Evolutionary conservation across 305 asterid species (phyloP).

Genomic region (Solanum chacoense): DNA sequence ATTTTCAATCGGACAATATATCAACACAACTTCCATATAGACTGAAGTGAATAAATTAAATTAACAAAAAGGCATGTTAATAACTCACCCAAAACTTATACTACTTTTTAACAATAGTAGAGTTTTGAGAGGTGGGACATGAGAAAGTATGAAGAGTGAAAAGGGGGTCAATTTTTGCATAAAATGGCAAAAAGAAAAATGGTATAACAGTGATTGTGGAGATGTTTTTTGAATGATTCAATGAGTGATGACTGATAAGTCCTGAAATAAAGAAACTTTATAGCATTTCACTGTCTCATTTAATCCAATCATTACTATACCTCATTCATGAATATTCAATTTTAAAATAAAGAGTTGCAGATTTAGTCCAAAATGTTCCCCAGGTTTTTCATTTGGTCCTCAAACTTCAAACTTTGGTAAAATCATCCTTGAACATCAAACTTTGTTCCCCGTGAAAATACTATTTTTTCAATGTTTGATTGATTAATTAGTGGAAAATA

Average conservation of each 20-base stretch:
- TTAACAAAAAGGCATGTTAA: not conserved
- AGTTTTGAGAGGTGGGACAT: not conserved
- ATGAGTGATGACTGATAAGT: not conserved
- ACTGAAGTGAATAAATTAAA: not conserved
- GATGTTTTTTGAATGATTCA: not conserved
- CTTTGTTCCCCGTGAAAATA: not conserved
- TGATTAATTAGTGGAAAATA: not conserved
- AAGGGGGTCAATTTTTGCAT: not conserved
- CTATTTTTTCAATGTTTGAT: not conserved
- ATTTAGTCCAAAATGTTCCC: not conserved
- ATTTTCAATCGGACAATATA: not conserved
- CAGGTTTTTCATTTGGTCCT: not conserved
- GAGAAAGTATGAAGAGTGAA: not conserved
- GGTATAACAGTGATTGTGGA: not conserved
- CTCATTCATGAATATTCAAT: not conserved
- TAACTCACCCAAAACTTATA: not conserved
- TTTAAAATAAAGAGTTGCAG: not conserved
- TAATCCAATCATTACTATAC: not conserved
- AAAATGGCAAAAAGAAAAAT: not conserved
- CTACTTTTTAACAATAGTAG: not conserved
- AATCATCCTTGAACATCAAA: not conserved
- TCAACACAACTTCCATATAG: not conserved
- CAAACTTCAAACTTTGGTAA: not conserved
- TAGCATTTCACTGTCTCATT: not conserved
- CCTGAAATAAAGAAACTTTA: slow-evolving; percentile 1